Evolutionary conservation across 345 rosid genomes (phyloP), one percentile per base, ranked within the genome.

Genomic region (Gossypium thurberi): DNA sequence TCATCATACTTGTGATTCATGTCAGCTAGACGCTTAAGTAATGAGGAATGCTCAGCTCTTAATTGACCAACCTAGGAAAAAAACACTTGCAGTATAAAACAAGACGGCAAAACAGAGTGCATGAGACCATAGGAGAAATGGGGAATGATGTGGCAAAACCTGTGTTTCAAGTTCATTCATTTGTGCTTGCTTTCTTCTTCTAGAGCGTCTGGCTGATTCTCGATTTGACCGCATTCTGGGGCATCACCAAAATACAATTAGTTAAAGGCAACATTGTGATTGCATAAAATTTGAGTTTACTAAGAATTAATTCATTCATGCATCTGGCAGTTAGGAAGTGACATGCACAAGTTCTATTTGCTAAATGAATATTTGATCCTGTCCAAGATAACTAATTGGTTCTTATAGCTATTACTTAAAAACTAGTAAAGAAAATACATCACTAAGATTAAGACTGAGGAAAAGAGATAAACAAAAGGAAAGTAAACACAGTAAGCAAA

Each of bases 151-250:
- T 20, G 42, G 67, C 20, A 33, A 55, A 64, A 95, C 99, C 99
- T 96, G 99, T 64, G 85, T 77, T 83, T 93, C 98, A 10, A 91
- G 92, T 76, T 96, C 99, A 85, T 74, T 86, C 78, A 92, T 70
- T 68, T 93, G 97, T 52, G 84, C 96, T 66, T 90, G 98, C 74
- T 92, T 95, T 82, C 97, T 88, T 82, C 88, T 85, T 85, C 99
- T 85, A 69, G 98, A 96, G 13, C 99, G 97, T 74, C 97, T 90
- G 47, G 99, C 99, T 57, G 99, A 95, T 85, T 95, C 99, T 77
- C 98, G 88, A 87, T 95, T 95, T 53, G 98, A 95, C 80, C 78
- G 81, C 98, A 93, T 93, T 88, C 99, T 95, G 83, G 17, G 33
- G 15, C 76, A 82, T 64, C 74, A 73, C 56, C 75, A 79, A 72